These are phyloP conservation scores for Pythium volutum DNA, from an alignment of 352 stramenopile species.

Conservation along the genomic window DNA sequence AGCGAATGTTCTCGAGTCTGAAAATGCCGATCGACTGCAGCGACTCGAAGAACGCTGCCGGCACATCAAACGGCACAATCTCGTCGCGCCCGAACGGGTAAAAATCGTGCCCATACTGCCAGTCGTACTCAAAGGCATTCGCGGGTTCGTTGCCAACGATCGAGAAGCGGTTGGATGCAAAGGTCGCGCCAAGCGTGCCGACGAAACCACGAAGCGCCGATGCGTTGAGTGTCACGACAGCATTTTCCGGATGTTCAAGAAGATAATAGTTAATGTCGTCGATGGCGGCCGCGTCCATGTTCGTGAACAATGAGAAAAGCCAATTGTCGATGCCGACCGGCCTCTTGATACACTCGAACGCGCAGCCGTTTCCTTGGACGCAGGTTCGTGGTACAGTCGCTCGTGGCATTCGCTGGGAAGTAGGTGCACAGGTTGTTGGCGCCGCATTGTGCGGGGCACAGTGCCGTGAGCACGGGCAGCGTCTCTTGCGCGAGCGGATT, in stretches of 20 bases:
- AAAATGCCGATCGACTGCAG: not conserved
- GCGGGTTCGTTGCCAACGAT: not conserved
- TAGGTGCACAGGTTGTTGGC: not conserved
- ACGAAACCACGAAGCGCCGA: not conserved
- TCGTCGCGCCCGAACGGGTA: not conserved
- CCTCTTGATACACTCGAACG: not conserved
- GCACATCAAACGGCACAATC: not conserved
- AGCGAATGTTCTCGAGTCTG: not conserved
- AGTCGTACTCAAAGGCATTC: not conserved
- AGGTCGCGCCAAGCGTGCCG: not conserved
- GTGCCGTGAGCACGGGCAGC: not conserved
- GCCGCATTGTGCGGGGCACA: not conserved
- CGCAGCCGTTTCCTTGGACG: not conserved
- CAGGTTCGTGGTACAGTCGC: not conserved
- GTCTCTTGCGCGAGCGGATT: not conserved
- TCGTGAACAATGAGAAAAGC: not conserved
- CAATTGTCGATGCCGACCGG: not conserved
- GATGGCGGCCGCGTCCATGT: not conserved
- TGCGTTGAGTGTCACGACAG: not conserved
- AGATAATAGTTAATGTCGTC: not conserved
- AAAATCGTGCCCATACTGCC: not conserved
- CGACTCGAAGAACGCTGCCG: not conserved
- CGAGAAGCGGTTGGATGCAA: not conserved
- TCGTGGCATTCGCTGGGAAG: not conserved
- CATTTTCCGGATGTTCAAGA: not conserved